phyloP scores from a whole-genome alignment of 257 asterid species.

The Rubia yunnanensis region DNA sequence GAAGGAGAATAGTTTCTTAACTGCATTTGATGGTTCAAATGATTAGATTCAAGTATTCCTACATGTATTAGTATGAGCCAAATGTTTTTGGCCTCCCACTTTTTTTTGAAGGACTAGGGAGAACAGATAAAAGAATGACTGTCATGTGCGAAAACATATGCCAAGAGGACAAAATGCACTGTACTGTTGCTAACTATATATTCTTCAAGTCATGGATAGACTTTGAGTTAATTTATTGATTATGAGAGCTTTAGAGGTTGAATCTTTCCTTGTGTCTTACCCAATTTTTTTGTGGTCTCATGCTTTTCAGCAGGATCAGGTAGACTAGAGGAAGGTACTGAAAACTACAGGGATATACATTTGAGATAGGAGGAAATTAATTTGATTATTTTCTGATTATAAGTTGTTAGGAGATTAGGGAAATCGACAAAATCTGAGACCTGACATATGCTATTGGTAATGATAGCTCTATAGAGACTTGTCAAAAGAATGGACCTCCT shows the following conservation, averaged over 20 bases:
- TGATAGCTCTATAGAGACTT: neutral
- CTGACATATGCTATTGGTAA: neutral
- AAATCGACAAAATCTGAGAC: neutral
- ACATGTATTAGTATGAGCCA: neutral
- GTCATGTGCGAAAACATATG: neutral
- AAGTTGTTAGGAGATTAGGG: neutral
- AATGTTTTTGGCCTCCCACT: neutral
- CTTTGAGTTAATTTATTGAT: neutral
- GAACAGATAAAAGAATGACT: neutral
- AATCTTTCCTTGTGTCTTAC: neutral
- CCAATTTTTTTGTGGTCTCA: neutral
- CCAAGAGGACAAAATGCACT: neutral
- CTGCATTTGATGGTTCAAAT: neutral
- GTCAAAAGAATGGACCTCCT: neutral
- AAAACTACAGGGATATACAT: too few species aligned
- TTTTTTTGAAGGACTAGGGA: neutral
- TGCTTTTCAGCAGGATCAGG: neutral
- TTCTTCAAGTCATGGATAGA: neutral
- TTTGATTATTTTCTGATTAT: neutral
- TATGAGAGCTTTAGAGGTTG: neutral
- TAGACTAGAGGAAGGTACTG: neutral
- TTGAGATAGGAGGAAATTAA: neutral
- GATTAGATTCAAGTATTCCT: neutral
- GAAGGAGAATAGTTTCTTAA: neutral
- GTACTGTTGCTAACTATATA: neutral